Evolutionary conservation across 805 yeast species (phyloP).

Genomic region (Candida krabiensis): DNA sequence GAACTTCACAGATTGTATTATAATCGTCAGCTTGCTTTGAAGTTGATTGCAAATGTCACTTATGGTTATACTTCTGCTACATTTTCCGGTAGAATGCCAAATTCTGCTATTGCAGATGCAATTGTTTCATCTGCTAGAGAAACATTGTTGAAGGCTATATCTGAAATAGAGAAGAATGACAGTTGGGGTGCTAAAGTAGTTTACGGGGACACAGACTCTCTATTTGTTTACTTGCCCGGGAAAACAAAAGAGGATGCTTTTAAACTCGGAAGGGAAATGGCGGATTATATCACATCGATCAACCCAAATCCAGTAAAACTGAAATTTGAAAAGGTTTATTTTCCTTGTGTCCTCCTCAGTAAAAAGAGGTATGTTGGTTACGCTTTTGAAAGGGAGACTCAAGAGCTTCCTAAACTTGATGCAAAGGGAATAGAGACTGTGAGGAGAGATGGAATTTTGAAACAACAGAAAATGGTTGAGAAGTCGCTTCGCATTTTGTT

Average conservation of each 20-base stretch:
- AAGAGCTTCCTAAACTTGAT: slow-evolving; percentile 68
- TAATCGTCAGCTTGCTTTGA: slow-evolving; percentile 82
- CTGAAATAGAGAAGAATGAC: slow-evolving; percentile 56
- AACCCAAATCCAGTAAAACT: slow-evolving; percentile 82
- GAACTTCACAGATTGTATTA: slow-evolving; percentile 58
- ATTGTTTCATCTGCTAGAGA: slow-evolving; percentile 92
- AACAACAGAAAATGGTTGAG: slow-evolving; percentile 81
- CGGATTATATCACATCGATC: slow-evolving; percentile 55
- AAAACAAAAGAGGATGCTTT: slow-evolving; percentile 77
- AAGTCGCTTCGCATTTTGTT: slow-evolving; percentile 66
- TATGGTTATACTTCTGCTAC: slow-evolving; percentile 96
- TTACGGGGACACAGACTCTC: slow-evolving; percentile 94
- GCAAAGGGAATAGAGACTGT: slow-evolving; percentile 97
- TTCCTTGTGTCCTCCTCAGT: slow-evolving; percentile 77
- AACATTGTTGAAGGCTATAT: slow-evolving; percentile 69
- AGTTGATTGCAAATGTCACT: slow-evolving; percentile 90
- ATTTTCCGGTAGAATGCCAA: slow-evolving; percentile 96
- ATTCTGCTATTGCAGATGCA: slow-evolving; percentile 91
- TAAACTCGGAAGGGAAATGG: slow-evolving; percentile 67
- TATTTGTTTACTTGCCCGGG: slow-evolving; percentile 90
- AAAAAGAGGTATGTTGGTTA: slow-evolving; percentile 93
- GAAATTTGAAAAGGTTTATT: slow-evolving; percentile 91
- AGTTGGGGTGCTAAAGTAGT: slow-evolving; percentile 89
- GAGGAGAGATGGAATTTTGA: slow-evolving; percentile 91
- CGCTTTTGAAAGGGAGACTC: slow-evolving; percentile 61